A percentile compares a stretch with the other conserved stretches of the same genome.
phyloP scores from a whole-genome alignment of 192 early-diverging fungal species.

The Entomortierella chlamydospora region DNA sequence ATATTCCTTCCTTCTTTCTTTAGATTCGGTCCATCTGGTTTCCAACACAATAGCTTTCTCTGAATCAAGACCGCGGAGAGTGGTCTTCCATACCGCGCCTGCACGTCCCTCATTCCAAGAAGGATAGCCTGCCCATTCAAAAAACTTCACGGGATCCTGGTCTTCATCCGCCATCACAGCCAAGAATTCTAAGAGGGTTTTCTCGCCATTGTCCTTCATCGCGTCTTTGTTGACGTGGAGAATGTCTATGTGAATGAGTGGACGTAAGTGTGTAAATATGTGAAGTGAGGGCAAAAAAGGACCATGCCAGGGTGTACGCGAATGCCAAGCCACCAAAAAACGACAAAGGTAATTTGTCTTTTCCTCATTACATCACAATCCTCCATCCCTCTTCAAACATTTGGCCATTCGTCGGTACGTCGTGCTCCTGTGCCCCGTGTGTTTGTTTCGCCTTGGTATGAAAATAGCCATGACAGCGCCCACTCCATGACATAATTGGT shows the following conservation, averaged over 20 bases:
- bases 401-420: conserved; percentile 21
- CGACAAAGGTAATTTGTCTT: no score
- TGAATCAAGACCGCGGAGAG: conserved; percentile 31
- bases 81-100: conserved; percentile 32
- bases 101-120: conserved; percentile 36
- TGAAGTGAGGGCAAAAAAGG: no score
- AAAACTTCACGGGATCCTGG: conserved; percentile 30
- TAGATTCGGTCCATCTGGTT: conserved; percentile 30
- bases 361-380: no score
- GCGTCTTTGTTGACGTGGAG: conserved; percentile 3
- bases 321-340: no score
- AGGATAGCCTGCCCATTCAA: conserved; percentile 44
- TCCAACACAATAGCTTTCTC: conserved; percentile 28
- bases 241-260: no score
- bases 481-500: conserved; percentile 47
- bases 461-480: conserved; percentile 35
- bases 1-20: conserved; percentile 27
- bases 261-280: conserved; percentile 6
- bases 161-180: conserved; percentile 22
- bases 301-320: no score
- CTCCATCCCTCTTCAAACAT: conserved; percentile 8
- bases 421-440: conserved; percentile 2
- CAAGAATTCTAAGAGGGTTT: conserved; percentile 23
- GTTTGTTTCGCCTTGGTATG: conserved; percentile 6
- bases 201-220: conserved; percentile 24